Conservation (phyloP, 2,329 filamentous ascomycete genomes). For the Ophiostoma montium region DNA sequence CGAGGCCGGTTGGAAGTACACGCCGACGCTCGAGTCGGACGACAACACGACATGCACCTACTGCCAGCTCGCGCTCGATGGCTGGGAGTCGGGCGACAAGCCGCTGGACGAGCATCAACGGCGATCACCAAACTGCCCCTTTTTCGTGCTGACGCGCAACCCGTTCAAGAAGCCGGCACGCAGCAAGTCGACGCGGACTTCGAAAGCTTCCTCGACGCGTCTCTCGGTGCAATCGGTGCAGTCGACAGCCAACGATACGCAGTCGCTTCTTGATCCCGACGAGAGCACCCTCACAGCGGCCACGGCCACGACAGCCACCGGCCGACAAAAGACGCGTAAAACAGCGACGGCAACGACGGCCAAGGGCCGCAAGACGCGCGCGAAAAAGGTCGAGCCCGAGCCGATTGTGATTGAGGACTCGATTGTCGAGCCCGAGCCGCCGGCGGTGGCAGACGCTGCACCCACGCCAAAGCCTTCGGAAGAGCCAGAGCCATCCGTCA, state of each 20-base stretch:
- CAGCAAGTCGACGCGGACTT: constrained; percentile 42
- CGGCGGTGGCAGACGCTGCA: constrained; percentile 7
- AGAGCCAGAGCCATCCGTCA: neutral
- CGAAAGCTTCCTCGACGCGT: constrained; percentile 48
- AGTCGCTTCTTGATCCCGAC: constrained; percentile 35
- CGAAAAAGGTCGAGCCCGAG: constrained; percentile 43
- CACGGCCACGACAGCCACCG: constrained; percentile 40
- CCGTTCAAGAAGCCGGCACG: constrained; percentile 39
- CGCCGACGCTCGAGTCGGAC: constrained; percentile 65
- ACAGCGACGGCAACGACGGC: constrained; percentile 25
- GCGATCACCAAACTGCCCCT: constrained; percentile 65
- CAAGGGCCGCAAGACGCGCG: constrained; percentile 31
- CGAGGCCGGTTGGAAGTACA: constrained; percentile 88
- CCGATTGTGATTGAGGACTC: constrained; percentile 29
- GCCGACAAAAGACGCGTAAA: constrained; percentile 39
- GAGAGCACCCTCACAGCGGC: constrained; percentile 46
- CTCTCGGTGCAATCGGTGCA: constrained; percentile 43
- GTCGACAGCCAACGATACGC: constrained; percentile 34
- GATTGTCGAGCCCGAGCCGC: constrained; percentile 16
- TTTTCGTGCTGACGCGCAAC: constrained; percentile 57
- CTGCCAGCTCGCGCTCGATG: constrained; percentile 78
- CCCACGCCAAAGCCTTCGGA: constrained; percentile 5
- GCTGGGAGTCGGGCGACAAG: constrained; percentile 88
- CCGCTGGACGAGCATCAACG: constrained; percentile 81
- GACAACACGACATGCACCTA: constrained; percentile 88